Conservation (phyloP, 441 rosid species). For the Mallotus repandus region DNA sequence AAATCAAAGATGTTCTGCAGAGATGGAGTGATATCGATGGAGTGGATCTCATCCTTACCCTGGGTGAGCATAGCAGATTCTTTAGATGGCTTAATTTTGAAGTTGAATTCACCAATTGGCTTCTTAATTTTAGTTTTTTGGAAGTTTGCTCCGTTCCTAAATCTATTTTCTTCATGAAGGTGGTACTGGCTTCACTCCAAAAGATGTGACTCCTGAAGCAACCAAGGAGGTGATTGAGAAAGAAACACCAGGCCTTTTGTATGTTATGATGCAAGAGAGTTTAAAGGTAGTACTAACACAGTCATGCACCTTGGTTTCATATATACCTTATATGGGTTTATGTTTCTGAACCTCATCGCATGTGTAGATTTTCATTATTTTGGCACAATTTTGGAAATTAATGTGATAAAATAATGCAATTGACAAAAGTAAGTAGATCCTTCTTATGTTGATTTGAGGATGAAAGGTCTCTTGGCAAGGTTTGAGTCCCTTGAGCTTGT, state of each 20-base stretch:
- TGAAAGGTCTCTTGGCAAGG: no score
- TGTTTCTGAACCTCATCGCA: not conserved
- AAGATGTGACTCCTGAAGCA: slow-evolving; percentile 99
- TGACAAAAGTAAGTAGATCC: no score
- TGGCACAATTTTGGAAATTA: no score
- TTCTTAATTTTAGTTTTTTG: slow-evolving; percentile 1
- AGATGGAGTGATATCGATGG: slow-evolving; percentile 78
- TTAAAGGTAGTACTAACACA: slow-evolving; percentile 61
- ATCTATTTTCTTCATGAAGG: slow-evolving; percentile 42
- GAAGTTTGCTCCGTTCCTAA: slow-evolving; percentile 13
- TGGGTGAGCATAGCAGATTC: slow-evolving; percentile 48
- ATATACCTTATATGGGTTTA: not conserved
- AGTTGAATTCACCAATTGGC: not conserved
- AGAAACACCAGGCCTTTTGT: slow-evolving; percentile 88
- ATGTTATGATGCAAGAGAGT: slow-evolving; percentile 97
- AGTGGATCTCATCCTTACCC: slow-evolving; percentile 85
- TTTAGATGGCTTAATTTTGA: slow-evolving; percentile 4
- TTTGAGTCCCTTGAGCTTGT: no score
- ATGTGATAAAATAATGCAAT: no score
- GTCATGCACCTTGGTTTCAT: not conserved
- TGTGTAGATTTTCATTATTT: not conserved
- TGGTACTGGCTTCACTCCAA: slow-evolving; percentile 92
- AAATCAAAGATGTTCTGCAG: slow-evolving; percentile 62
- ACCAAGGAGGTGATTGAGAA: slow-evolving; percentile 78
- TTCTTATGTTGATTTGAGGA: no score